Conservation (phyloP, 768 basidiomycete genomes). For the Amanita pseudoporphyria region DNA sequence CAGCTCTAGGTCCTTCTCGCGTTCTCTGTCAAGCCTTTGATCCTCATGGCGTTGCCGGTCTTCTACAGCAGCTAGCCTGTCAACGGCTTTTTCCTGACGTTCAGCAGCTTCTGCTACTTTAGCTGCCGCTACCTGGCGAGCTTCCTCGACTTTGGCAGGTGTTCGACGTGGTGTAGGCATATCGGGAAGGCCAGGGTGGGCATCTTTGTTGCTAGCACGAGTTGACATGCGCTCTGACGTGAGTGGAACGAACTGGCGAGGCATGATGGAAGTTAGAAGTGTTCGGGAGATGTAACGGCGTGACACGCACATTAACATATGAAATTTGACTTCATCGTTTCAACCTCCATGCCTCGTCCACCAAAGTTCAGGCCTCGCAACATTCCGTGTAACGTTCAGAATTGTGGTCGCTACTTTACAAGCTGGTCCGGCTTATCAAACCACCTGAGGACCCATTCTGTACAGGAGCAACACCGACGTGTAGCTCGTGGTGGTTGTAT, state of each 20-base stretch:
- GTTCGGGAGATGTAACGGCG: background rate
- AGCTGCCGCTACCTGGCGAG: background rate
- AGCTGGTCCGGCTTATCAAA: background rate
- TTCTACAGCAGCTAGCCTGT: too few relatives aligned
- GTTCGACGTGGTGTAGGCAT: background rate
- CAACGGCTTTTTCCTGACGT: too few relatives aligned
- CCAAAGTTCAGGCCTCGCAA: background rate
- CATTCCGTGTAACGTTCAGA: background rate
- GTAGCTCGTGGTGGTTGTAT: too few relatives aligned
- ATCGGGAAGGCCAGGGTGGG: background rate
- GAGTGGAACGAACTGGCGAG: background rate
- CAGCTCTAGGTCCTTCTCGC: too few relatives aligned
- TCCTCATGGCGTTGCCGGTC: too few relatives aligned
- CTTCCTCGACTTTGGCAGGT: background rate
- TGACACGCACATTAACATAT: too few relatives aligned
- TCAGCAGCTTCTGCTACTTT: background rate
- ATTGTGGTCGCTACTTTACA: background rate
- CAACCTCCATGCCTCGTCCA: background rate
- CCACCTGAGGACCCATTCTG: too few relatives aligned
- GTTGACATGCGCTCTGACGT: background rate
- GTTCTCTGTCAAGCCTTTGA: too few relatives aligned
- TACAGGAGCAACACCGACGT: too few relatives aligned
- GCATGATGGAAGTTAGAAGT: background rate
- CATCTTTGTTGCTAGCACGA: background rate
- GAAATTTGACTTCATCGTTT: background rate